phyloP scores from a whole-genome alignment of 495 filamentous ascomycete species.

The Cladorrhinum samala region DNA sequence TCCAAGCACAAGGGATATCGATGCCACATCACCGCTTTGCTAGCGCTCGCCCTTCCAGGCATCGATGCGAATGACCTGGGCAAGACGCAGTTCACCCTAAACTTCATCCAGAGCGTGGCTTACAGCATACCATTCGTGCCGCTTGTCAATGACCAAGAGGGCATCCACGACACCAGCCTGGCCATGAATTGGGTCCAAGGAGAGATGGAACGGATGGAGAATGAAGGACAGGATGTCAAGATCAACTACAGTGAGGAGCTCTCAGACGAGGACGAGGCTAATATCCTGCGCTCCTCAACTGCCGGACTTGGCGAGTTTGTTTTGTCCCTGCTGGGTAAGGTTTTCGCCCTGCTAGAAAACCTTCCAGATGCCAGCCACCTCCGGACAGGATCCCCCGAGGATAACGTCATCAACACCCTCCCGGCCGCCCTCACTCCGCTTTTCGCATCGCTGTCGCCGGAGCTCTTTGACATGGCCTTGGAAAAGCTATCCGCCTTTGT shows the following conservation, averaged over 20 bases:
- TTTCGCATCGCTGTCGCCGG: conserved; percentile 84
- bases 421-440: conserved; percentile 88
- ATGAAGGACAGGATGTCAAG: conserved; percentile 72
- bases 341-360: conserved; percentile 94
- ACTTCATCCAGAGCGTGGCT: conserved; percentile 89
- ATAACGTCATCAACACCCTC: conserved; percentile 93
- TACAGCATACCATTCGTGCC: conserved; percentile 92
- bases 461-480: conserved; percentile 85
- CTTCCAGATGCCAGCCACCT: conserved; percentile 83
- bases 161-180: conserved; percentile 67
- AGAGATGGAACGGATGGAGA: conserved; percentile 89
- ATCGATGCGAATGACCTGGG: conserved; percentile 98
- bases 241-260: conserved; percentile 81
- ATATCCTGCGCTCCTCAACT: conserved; percentile 92
- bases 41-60: conserved; percentile 87
- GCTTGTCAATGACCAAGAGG: conserved; percentile 62
- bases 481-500: conserved; percentile 90
- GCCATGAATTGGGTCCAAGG: conserved; percentile 91
- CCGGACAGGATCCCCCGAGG: conserved; percentile 85
- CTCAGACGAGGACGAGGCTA: conserved; percentile 77
- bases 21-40: conserved; percentile 86
- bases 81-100: conserved; percentile 89
- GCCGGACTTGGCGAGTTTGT: conserved; percentile 90
- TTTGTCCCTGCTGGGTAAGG: conserved; percentile 79
- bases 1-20: conserved; percentile 85